These are phyloP conservation scores for Epichloe typhina DNA, from an alignment of 2,329 filamentous ascomycete genomes.

Conservation along the genomic window DNA sequence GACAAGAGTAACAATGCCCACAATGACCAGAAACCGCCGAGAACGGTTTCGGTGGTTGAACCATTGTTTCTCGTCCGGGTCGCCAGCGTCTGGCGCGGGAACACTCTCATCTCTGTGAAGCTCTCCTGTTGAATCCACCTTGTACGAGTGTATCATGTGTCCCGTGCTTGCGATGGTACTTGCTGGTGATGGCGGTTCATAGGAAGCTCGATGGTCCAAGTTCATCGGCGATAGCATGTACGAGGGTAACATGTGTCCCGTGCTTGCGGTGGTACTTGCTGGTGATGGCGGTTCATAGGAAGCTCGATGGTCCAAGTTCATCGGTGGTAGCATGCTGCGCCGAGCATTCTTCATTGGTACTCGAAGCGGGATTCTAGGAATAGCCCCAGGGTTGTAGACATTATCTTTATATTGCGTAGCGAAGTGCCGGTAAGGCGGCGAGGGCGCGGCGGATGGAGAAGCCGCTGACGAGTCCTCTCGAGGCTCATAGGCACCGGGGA, in stretches of 20 bases:
- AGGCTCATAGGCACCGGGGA: neutral
- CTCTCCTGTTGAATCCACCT: neutral
- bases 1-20: slow-evolving; percentile 18
- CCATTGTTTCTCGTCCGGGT: slow-evolving; percentile 8
- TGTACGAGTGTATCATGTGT: slow-evolving; percentile 3
- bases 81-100: slow-evolving; percentile 1
- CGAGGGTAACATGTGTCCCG: slow-evolving; percentile 2
- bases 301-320: neutral
- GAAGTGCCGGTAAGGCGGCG: slow-evolving; percentile 18
- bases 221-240: neutral
- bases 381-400: slow-evolving; percentile 8
- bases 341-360: slow-evolving; percentile 18
- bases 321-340: slow-evolving; percentile 8
- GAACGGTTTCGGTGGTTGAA: slow-evolving; percentile 14
- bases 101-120: slow-evolving; percentile 5
- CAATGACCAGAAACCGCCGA: slow-evolving; percentile 18
- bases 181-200: slow-evolving; percentile 13
- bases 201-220: neutral
- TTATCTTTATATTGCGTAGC: slow-evolving; percentile 22
- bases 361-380: slow-evolving; percentile 15
- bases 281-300: slow-evolving; percentile 13
- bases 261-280: slow-evolving; percentile 8
- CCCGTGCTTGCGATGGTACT: slow-evolving; percentile 7
- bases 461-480: slow-evolving; percentile 10
- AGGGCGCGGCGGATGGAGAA: slow-evolving; percentile 15